These are phyloP conservation scores for Umbilicaria muhlenbergii DNA, from an alignment of 495 filamentous ascomycete genomes.

Conservation along the genomic window DNA sequence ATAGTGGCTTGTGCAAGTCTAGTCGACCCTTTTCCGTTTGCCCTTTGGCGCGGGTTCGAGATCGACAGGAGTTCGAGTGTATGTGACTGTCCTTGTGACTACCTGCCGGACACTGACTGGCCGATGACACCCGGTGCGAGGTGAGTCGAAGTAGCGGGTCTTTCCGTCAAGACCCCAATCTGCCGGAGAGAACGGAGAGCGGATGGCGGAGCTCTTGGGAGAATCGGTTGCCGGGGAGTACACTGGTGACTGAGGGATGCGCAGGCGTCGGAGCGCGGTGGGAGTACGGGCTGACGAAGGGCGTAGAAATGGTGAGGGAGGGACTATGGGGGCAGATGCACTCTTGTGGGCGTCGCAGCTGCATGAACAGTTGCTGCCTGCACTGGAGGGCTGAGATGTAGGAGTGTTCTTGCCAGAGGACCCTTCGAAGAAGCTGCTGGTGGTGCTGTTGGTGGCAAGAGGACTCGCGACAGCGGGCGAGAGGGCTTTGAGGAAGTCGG, in stretches of 20 bases:
- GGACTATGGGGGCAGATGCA: slow-evolving; percentile 18
- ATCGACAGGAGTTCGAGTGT: slow-evolving; percentile 12
- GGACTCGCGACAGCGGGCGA: slow-evolving; percentile 46
- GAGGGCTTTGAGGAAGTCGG: slow-evolving; percentile 74
- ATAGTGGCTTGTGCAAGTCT: not conserved
- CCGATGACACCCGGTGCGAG: slow-evolving; percentile 11
- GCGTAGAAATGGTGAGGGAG: slow-evolving; percentile 21
- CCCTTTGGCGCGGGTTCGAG: slow-evolving; percentile 16
- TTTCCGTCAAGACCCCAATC: slow-evolving; percentile 18
- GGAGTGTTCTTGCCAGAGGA: slow-evolving; percentile 19
- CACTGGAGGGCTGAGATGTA: slow-evolving; percentile 25
- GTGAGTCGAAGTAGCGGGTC: slow-evolving; percentile 20
- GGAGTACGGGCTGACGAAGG: slow-evolving; percentile 15
- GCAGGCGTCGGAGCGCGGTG: slow-evolving; percentile 21
- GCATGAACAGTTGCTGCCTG: slow-evolving; percentile 20
- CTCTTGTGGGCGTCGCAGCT: slow-evolving; percentile 10
- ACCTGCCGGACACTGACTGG: slow-evolving; percentile 32
- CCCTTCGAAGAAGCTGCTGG: slow-evolving; percentile 22
- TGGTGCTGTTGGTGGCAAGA: slow-evolving; percentile 17
- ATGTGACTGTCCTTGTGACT: slow-evolving; percentile 32
- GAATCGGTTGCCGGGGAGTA: slow-evolving; percentile 14
- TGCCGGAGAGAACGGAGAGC: slow-evolving; percentile 19
- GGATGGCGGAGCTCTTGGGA: slow-evolving; percentile 16
- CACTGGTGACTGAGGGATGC: slow-evolving; percentile 23
- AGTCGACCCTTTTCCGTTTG: slow-evolving; percentile 13